Evolutionary conservation across 1,284 basidiomycete species (phyloP).

Genomic region (Tilletia walkeri): DNA sequence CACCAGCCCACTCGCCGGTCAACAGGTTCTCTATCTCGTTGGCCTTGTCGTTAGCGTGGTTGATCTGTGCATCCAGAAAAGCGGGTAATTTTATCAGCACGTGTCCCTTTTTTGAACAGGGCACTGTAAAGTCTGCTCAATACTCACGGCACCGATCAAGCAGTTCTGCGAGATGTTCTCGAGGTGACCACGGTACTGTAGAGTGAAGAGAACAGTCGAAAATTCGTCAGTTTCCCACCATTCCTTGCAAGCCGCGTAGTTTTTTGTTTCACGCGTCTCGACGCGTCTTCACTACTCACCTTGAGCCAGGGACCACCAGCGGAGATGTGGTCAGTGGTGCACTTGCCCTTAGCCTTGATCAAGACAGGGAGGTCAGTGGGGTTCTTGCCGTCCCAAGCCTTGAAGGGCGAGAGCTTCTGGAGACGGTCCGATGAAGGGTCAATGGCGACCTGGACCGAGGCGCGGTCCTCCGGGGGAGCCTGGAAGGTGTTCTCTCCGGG

Average conservation of each 20-base stretch:
- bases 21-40: slow-evolving; percentile 89
- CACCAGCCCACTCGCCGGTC: slow-evolving; percentile 80
- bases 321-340: slow-evolving; percentile 73
- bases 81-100: background rate
- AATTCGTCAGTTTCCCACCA: slow-evolving; percentile 60
- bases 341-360: slow-evolving; percentile 99
- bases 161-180: slow-evolving; percentile 99
- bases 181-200: slow-evolving; percentile 98
- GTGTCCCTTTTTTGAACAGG: background rate
- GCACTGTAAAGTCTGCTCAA: background rate
- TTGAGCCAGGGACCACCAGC: slow-evolving; percentile 99
- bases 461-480: slow-evolving; percentile 82
- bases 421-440: slow-evolving; percentile 87
- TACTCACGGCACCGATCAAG: slow-evolving; percentile 71
- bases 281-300: background rate
- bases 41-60: slow-evolving; percentile 88
- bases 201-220: slow-evolving; percentile 94
- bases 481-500: slow-evolving; percentile 97
- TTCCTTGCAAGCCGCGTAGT: background rate
- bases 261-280: no score
- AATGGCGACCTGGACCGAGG: slow-evolving; percentile 80
- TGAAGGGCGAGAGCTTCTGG: slow-evolving; percentile 87
- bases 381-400: slow-evolving; percentile 88
- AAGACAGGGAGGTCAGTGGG: slow-evolving; percentile 84
- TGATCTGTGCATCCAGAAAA: slow-evolving; percentile 62